Base-by-base conservation (phyloP, 148 eudicot species). In the Polygonum maritimum region DNA sequence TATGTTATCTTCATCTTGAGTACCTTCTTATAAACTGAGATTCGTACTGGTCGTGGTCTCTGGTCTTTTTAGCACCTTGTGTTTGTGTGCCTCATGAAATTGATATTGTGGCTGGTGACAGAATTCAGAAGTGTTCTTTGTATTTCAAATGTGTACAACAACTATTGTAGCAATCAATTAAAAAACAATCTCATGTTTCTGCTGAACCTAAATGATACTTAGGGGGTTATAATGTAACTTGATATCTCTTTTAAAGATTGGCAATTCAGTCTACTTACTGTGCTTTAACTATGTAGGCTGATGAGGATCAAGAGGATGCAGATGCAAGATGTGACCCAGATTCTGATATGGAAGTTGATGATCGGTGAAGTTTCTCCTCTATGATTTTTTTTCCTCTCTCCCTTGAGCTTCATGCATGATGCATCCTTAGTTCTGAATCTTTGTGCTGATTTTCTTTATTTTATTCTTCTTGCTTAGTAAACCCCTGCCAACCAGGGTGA, bases 311-410 rank as follows among this genome's bases (percentile, higher is more conserved):
- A 76, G 90, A 85, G 71, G 89, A 84, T 77, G 86, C 84, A 79
- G 97, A 94, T 85, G 84, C 80, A 80, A 89, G 89, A 86, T 85
- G 88, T 88, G 91, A 84, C 84, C 87, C 86, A 76, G 89, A 92
- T 65, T 85, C 92, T 77, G 92, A 89, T 70, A 87, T 90, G 89
- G 95, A 94, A 58, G 86, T 82, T 79, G 93, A 86, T 67, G 80
- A 84, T 65, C 78, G 90, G 98, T 89, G 83, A 54, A 79, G 44
- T 71, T 3, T 75, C 33, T 12, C 48, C 22, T 47, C 38, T 75
- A 41, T 78, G 60, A 4, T 45, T 76, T 9, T 67, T 63, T 41
- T 4, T 47, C 7, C 16, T 40, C 33, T n/a, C 44, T 35, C 36
- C 69, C 38, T 60, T 26, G 38, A 60, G 36, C 69, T 60, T 3